phyloP scores from a whole-genome alignment of 2,329 filamentous ascomycete genomes.

The Hypoxylon sp. region DNA sequence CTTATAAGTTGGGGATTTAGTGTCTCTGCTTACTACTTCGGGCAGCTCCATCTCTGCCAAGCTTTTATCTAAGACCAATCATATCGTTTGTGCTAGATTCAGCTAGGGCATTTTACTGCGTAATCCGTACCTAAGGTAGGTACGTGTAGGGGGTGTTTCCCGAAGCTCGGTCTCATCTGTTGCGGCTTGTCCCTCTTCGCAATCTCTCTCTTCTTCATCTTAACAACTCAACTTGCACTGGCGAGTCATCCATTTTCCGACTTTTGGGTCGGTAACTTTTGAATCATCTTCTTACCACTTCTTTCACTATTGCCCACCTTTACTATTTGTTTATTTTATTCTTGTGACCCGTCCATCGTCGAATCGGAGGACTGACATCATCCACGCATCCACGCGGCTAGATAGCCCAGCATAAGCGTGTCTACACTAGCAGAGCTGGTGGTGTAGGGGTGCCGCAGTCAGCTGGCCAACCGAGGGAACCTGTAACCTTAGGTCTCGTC shows the following conservation, averaged over 20 bases:
- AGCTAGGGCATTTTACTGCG: neutral
- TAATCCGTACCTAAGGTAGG: neutral
- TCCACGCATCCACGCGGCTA: conserved; percentile 26
- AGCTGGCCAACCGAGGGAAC: conserved; percentile 27
- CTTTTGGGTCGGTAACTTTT: conserved; percentile 15
- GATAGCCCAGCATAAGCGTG: conserved; percentile 18
- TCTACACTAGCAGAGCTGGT: conserved; percentile 12
- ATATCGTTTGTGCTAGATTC: neutral
- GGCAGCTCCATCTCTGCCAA: conserved; percentile 2
- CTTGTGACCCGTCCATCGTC: conserved; percentile 10
- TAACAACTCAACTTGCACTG: conserved; percentile 15
- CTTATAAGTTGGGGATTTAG: conserved; percentile 6
- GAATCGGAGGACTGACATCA: conserved; percentile 31
- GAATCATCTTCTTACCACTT: conserved; percentile 7
- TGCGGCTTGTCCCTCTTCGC: conserved; percentile 10
- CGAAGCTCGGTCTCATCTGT: conserved; percentile 28
- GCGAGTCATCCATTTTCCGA: conserved; percentile 14
- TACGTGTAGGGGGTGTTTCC: conserved; percentile 24
- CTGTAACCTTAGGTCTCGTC: conserved; percentile 13
- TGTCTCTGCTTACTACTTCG: conserved; percentile 11
- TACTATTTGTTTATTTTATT: conserved; percentile 14
- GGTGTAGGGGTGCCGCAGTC: conserved; percentile 35
- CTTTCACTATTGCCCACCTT: conserved; percentile 9
- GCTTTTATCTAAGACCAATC: conserved; percentile 7
- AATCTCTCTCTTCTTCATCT: conserved; percentile 11